Evolutionary conservation across 257 asterid species (phyloP).

Genomic region (Handroanthus guayacan): DNA sequence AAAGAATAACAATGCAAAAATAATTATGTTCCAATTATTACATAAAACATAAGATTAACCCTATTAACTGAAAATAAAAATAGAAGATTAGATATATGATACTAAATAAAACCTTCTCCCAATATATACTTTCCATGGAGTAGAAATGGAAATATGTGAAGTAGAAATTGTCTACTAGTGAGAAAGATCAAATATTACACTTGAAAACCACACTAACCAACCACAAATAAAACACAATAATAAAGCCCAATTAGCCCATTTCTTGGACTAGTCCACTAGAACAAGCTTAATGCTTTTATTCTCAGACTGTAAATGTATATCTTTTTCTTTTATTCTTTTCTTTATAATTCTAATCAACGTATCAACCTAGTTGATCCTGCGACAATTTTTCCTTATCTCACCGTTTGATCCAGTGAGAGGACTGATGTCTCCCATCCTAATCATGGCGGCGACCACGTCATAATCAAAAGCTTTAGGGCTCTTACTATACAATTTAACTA

Average conservation of each 20-base stretch:
- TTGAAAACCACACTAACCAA: no score
- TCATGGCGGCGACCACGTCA: conserved; percentile 46
- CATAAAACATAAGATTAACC: no score
- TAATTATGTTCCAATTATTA: no score
- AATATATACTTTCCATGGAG: no score
- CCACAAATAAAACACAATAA: no score
- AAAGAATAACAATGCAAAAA: no score
- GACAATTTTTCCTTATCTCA: conserved; percentile 42
- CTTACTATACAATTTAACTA: conserved; percentile 38
- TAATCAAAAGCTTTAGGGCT: conserved; percentile 31
- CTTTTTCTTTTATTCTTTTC: background rate
- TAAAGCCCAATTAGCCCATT: background rate
- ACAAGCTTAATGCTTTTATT: background rate
- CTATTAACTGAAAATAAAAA: no score
- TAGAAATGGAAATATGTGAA: no score
- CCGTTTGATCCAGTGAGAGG: conserved; percentile 49
- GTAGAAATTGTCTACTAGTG: no score
- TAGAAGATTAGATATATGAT: no score
- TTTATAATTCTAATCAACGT: background rate
- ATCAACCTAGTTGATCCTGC: conserved; percentile 33
- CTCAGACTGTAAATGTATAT: background rate
- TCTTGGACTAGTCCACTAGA: background rate
- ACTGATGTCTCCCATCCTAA: conserved; percentile 44
- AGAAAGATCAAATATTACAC: no score
- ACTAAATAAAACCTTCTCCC: no score